Conservation (phyloP, 257 asterid species). For the Perilla frutescens region DNA sequence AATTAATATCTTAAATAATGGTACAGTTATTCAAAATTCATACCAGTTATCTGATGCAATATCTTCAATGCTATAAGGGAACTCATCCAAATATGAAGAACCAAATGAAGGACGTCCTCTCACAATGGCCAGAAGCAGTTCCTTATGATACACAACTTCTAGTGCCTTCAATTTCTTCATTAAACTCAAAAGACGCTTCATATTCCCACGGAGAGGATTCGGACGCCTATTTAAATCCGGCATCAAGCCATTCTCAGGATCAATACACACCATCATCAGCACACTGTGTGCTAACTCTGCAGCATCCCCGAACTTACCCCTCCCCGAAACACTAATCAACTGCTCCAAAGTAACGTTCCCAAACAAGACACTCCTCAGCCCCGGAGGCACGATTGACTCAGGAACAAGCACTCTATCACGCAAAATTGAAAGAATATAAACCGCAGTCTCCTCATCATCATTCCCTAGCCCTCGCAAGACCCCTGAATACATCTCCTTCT, state of each 20-base stretch:
- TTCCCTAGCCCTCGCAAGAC: conserved; percentile 83
- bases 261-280: conserved; percentile 70
- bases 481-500: conserved; percentile 89
- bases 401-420: conserved; percentile 73
- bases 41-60: conserved; percentile 81
- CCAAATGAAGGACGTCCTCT: conserved; percentile 77
- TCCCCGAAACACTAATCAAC: conserved; percentile 69
- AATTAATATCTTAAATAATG: conserved; percentile 27
- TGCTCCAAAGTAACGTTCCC: conserved; percentile 93
- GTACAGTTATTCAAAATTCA: conserved; percentile 39
- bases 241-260: conserved; percentile 90
- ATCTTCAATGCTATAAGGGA: conserved; percentile 84
- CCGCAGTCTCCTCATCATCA: conserved; percentile 78
- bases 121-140: conserved; percentile 73
- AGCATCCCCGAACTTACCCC: conserved; percentile 59
- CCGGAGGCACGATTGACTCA: conserved; percentile 78
- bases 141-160: conserved; percentile 66
- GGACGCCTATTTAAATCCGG: conserved; percentile 75
- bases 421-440: conserved; percentile 57
- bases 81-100: conserved; percentile 81
- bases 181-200: conserved; percentile 75
- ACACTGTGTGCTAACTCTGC: conserved; percentile 71
- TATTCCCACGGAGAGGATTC: conserved; percentile 76
- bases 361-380: conserved; percentile 87
- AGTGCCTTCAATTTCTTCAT: conserved; percentile 86